Percentiles rank a stretch among this genome's conserved stretches.
Conservation (phyloP, 1,284 basidiomycete genomes). For the Cutaneotrichosporon spelunceum region DNA sequence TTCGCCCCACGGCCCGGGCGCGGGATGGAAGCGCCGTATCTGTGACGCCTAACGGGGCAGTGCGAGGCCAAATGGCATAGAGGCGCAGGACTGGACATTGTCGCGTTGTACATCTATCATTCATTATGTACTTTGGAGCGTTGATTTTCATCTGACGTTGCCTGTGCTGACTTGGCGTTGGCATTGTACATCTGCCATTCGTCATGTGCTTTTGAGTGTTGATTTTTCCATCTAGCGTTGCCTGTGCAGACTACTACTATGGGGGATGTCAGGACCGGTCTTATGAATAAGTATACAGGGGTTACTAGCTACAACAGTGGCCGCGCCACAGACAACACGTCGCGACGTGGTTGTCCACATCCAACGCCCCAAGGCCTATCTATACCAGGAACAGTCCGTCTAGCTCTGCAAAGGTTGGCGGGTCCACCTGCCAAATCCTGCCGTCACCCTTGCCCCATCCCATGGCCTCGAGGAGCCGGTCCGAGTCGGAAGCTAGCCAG, state of each 20-base stretch:
- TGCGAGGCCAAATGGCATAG: too few species aligned
- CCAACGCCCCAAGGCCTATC: too few species aligned
- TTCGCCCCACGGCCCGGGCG: background rate
- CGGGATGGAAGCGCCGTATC: background rate
- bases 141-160: too few species aligned
- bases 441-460: constrained; percentile 24
- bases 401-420: constrained; percentile 39
- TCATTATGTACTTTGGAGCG: too few species aligned
- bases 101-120: too few species aligned
- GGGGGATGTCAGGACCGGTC: too few species aligned
- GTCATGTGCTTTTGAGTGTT: too few species aligned
- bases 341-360: background rate
- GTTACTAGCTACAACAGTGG: constrained; percentile 5
- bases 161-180: too few species aligned
- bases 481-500: constrained; percentile 67
- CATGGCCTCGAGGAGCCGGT: constrained; percentile 55
- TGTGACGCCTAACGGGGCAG: background rate
- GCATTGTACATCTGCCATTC: too few species aligned
- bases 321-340: background rate
- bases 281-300: constrained; percentile 2
- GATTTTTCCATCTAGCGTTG: too few species aligned
- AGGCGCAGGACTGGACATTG: too few species aligned
- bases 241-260: too few species aligned
- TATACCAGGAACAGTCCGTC: constrained; percentile 38
- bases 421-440: constrained; percentile 32